A percentile compares a stretch with the other conserved stretches of the same genome.
Conservation (phyloP, 2,329 filamentous ascomycete species). For the Aspergillus pseudoviridinutans region DNA sequence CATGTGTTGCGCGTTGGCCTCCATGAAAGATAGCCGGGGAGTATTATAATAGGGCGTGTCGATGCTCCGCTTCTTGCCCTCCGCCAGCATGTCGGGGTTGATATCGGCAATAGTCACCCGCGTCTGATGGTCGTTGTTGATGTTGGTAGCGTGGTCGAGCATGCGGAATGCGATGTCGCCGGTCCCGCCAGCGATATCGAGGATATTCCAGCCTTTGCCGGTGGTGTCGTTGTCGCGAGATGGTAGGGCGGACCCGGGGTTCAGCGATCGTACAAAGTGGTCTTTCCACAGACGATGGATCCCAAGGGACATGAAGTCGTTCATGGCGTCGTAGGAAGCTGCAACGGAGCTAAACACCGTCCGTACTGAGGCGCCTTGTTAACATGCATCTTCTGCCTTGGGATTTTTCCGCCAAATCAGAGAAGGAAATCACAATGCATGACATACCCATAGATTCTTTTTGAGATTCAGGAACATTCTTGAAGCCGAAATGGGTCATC, state of each 20-base stretch:
- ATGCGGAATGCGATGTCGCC: slow-evolving; percentile 97
- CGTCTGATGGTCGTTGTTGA: slow-evolving; percentile 75
- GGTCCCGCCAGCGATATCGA: slow-evolving; percentile 95
- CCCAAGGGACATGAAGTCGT: slow-evolving; percentile 97
- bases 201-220: slow-evolving; percentile 64
- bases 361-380: slow-evolving; percentile 54
- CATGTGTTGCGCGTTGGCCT: slow-evolving; percentile 84
- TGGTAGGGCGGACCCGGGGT: slow-evolving; percentile 63
- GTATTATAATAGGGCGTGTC: slow-evolving; percentile 56
- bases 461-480: slow-evolving; percentile 74
- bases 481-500: slow-evolving; percentile 86
- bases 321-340: slow-evolving; percentile 94
- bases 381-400: not conserved
- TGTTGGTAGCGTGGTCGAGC: slow-evolving; percentile 76
- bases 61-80: slow-evolving; percentile 75
- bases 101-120: slow-evolving; percentile 93
- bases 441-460: slow-evolving; percentile 63
- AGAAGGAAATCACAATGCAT: not conserved
- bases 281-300: slow-evolving; percentile 98
- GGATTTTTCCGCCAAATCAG: not conserved
- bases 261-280: slow-evolving; percentile 86
- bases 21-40: slow-evolving; percentile 65
- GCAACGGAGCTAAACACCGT: slow-evolving; percentile 94
- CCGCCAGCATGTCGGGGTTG: slow-evolving; percentile 89
- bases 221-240: slow-evolving; percentile 25